phyloP scores from a whole-genome alignment of 176 grass and related monocot genomes.

The Echinochloa phyllopogon region DNA sequence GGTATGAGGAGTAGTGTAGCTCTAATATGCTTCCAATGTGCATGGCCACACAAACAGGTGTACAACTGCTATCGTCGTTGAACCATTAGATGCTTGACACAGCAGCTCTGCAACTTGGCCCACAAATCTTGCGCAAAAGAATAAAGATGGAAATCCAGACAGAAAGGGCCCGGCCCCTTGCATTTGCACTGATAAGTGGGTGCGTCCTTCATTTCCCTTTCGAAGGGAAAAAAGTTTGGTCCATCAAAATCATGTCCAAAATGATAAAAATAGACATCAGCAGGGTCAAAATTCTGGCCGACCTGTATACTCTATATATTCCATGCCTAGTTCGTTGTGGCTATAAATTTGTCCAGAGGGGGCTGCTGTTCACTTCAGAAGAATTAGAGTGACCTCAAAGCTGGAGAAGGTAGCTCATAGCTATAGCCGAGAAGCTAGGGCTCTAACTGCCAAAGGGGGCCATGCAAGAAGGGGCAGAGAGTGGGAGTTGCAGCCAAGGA shows the following conservation, averaged over 20 bases:
- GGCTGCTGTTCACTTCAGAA: not conserved
- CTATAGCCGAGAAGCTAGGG: not conserved
- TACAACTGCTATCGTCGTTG: not conserved
- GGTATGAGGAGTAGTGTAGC: not conserved
- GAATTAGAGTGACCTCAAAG: not conserved
- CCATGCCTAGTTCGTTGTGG: not conserved
- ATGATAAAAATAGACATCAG: not conserved
- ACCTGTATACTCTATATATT: not conserved
- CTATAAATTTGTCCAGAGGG: not conserved
- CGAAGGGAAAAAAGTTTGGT: not conserved
- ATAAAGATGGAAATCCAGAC: not conserved
- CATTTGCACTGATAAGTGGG: not conserved
- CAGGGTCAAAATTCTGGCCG: slow-evolving; percentile 15
- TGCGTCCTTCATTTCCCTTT: not conserved
- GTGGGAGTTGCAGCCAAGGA: slow-evolving; percentile 28
- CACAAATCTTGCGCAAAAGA: slow-evolving; percentile 3
- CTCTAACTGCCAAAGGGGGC: not conserved
- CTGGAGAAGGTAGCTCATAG: not conserved
- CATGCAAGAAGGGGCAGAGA: slow-evolving; percentile 16
- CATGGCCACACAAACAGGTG: not conserved
- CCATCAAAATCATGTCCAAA: not conserved
- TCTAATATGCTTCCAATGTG: not conserved
- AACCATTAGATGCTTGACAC: not conserved
- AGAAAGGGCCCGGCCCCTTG: not conserved
- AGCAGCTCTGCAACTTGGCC: not conserved